Conservation (phyloP, 2,329 filamentous ascomycete genomes). For the Fusarium solani-melongenae region DNA sequence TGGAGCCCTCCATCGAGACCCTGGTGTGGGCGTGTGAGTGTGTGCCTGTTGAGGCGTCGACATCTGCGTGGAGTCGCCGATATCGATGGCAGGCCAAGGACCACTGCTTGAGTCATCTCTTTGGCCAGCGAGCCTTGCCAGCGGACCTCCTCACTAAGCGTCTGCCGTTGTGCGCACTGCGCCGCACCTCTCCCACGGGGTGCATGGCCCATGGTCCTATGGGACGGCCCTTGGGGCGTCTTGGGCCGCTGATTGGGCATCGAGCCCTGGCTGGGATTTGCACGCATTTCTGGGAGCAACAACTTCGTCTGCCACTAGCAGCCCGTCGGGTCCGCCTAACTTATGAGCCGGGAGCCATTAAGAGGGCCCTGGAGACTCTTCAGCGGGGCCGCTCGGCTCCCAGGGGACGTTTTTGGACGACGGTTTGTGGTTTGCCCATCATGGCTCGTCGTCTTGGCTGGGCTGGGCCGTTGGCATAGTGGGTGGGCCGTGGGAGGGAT, state of each 20-base stretch:
- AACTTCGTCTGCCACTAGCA: conserved; percentile 19
- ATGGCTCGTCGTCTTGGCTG: conserved; percentile 1
- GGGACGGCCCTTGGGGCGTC: conserved; percentile 34
- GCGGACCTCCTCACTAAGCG: conserved; percentile 32
- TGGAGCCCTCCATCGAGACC: neutral
- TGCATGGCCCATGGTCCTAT: conserved; percentile 50
- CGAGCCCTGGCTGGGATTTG: conserved; percentile 45
- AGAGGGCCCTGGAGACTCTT: conserved; percentile 22
- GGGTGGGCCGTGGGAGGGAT: conserved; percentile 42
- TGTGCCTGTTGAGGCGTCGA: conserved; percentile 12
- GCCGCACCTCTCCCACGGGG: conserved; percentile 56
- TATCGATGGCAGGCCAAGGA: conserved; percentile 19
- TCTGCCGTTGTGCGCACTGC: conserved; percentile 48
- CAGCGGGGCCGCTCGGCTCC: conserved; percentile 32
- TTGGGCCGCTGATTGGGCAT: conserved; percentile 51
- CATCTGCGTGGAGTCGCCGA: conserved; percentile 40
- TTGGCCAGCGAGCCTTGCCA: conserved; percentile 31
- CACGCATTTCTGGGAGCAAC: conserved; percentile 30
- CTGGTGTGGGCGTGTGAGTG: conserved; percentile 8
- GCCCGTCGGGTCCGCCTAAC: conserved; percentile 23
- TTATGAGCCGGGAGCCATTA: conserved; percentile 23
- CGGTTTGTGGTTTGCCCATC: conserved; percentile 18
- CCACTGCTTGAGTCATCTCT: conserved; percentile 34
- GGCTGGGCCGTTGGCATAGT: conserved; percentile 33
- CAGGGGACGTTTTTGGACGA: conserved; percentile 21